Conservation (phyloP, 805 yeast genomes). For the Wickerhamiella domercqiae region DNA sequence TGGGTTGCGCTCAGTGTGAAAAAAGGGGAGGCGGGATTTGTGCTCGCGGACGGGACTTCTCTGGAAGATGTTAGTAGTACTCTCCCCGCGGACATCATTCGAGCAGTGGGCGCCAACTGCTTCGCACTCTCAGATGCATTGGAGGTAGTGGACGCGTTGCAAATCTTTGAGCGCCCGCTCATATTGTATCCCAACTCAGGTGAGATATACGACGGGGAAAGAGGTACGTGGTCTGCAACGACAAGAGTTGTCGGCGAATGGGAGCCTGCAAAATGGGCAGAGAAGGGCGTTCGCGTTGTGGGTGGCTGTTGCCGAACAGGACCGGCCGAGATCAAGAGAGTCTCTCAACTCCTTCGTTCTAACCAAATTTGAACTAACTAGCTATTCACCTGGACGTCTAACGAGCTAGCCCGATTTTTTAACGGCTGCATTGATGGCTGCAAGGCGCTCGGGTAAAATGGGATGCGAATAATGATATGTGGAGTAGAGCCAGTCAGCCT, state of each 20-base stretch:
- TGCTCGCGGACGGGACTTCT: constrained; percentile 38
- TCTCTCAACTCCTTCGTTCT: constrained; percentile 2
- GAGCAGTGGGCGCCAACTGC: constrained; percentile 51
- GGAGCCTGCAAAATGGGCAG: constrained; percentile 30
- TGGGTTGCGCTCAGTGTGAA: constrained; percentile 35
- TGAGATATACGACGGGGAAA: constrained; percentile 39
- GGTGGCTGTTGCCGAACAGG: constrained; percentile 71
- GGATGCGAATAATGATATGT: constrained; percentile 89
- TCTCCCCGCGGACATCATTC: constrained; percentile 10
- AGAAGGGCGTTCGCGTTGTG: constrained; percentile 32
- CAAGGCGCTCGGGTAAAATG: constrained; percentile 72
- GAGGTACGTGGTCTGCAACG: constrained; percentile 29
- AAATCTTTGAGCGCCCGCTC: constrained; percentile 24
- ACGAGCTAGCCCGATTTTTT: background rate
- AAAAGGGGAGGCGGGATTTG: constrained; percentile 15
- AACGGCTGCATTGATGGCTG: constrained; percentile 36
- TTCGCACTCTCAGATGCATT: constrained; percentile 32
- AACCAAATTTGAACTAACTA: background rate
- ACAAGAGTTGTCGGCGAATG: constrained; percentile 20
- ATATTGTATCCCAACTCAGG: constrained; percentile 67
- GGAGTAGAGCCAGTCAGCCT: constrained; percentile 79
- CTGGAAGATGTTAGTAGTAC: constrained; percentile 26
- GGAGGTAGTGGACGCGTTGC: constrained; percentile 27
- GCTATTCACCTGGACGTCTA: background rate
- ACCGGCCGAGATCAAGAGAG: constrained; percentile 30